A percentile compares a stretch with the other conserved stretches of the same genome.
These are phyloP conservation scores for Vitis hybrid DNA, from an alignment of 177 flowering plant genomes.

Conservation along the genomic window DNA sequence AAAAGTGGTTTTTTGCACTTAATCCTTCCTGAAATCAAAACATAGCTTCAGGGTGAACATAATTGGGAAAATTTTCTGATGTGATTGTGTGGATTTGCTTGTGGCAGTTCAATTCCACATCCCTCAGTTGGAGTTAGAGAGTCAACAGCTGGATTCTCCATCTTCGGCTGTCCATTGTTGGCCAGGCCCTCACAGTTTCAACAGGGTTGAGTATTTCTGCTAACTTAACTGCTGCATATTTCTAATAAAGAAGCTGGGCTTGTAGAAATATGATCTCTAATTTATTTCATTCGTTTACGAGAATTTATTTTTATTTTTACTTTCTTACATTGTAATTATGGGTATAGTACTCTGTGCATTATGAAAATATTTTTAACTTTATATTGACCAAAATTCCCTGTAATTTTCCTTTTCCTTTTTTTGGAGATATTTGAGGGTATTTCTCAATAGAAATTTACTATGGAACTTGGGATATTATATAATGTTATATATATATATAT, in stretches of 20 bases:
- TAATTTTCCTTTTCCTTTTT: too few relatives aligned
- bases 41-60: too few relatives aligned
- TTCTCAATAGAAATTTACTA: too few relatives aligned
- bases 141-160: slow-evolving; percentile 41
- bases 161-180: slow-evolving; percentile 43
- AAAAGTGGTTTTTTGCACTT: neutral
- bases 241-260: neutral
- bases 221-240: neutral
- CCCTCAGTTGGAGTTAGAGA: slow-evolving; percentile 49
- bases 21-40: neutral
- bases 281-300: slow-evolving; percentile 7
- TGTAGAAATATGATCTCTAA: slow-evolving; percentile 7
- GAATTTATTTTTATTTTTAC: too few relatives aligned
- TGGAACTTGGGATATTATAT: too few relatives aligned
- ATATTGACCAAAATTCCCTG: too few relatives aligned
- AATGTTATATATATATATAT: too few relatives aligned
- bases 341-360: too few relatives aligned
- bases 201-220: slow-evolving; percentile 41
- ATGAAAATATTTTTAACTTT: too few relatives aligned
- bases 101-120: slow-evolving; percentile 48
- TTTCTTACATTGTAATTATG: too few relatives aligned
- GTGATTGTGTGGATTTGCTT: neutral
- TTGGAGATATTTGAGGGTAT: too few relatives aligned
- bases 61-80: neutral
- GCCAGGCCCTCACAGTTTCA: slow-evolving; percentile 54